These are phyloP conservation scores for Henckelia pumila DNA, from an alignment of 257 asterid genomes.

Conservation along the genomic window DNA sequence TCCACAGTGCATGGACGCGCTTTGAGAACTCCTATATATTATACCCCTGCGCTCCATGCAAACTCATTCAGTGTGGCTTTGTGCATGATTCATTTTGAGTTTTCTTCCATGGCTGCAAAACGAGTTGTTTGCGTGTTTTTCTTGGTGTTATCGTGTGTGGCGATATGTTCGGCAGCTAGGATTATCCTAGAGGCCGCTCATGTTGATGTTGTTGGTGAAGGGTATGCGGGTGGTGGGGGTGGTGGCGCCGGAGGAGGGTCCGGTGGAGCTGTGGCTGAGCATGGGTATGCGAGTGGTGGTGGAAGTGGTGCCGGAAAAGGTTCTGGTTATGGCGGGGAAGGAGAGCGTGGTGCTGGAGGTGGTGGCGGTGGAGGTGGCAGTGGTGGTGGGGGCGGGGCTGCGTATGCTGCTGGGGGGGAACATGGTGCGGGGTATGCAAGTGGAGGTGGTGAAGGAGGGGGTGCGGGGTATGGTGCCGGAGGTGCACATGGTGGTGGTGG, in stretches of 20 bases:
- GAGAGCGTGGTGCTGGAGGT: slow-evolving; percentile 28
- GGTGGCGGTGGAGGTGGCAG: slow-evolving; percentile 32
- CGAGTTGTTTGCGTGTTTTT: slow-evolving; percentile 33
- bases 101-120: slow-evolving; percentile 31
- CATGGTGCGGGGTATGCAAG: slow-evolving; percentile 32
- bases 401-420: slow-evolving; percentile 26
- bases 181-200: slow-evolving; percentile 42
- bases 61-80: slow-evolving; percentile 17
- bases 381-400: slow-evolving; percentile 26
- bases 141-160: slow-evolving; percentile 41
- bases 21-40: slow-evolving; percentile 42
- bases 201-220: slow-evolving; percentile 35
- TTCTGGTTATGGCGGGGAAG: slow-evolving; percentile 27
- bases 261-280: slow-evolving; percentile 45
- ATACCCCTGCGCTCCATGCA: slow-evolving; percentile 37
- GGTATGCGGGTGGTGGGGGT: slow-evolving; percentile 34
- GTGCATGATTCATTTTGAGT: background rate
- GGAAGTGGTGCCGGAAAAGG: slow-evolving; percentile 29
- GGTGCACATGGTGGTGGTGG: slow-evolving; percentile 26
- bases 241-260: slow-evolving; percentile 44
- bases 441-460: slow-evolving; percentile 33
- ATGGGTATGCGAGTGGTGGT: slow-evolving; percentile 29
- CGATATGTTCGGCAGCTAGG: slow-evolving; percentile 59
- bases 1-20: slow-evolving; percentile 36
- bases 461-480: slow-evolving; percentile 27